Evolutionary conservation across 345 rosid species (phyloP).

Genomic region (Eucalyptus pumila): DNA sequence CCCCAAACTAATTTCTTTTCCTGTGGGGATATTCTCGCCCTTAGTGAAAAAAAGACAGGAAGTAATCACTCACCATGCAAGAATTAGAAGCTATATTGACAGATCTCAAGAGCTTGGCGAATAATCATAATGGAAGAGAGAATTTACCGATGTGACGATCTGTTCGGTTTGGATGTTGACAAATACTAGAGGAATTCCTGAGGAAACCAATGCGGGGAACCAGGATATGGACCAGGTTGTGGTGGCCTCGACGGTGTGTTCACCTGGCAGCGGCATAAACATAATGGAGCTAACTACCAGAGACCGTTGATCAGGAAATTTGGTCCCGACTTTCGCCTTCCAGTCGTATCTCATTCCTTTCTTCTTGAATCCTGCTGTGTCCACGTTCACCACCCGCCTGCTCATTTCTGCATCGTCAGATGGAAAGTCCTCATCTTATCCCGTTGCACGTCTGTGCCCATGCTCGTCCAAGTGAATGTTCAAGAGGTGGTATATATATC

Average conservation of each 20-base stretch:
- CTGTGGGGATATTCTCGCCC: slow-evolving; percentile 3
- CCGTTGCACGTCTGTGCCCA: neutral
- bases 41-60: neutral
- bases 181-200: slow-evolving; percentile 38
- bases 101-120: neutral
- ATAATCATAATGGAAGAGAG: neutral
- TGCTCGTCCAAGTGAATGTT: neutral
- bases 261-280: slow-evolving; percentile 19
- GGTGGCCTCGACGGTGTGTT: slow-evolving; percentile 9
- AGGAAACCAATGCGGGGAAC: slow-evolving; percentile 29
- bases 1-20: slow-evolving; percentile 1
- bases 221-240: slow-evolving; percentile 35
- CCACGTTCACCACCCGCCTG: slow-evolving; percentile 14
- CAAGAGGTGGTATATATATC: neutral
- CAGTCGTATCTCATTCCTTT: slow-evolving; percentile 26
- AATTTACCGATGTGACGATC: slow-evolving; percentile 6
- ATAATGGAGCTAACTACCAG: slow-evolving; percentile 24
- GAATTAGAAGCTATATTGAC: neutral
- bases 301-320: slow-evolving; percentile 18
- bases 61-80: neutral
- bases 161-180: slow-evolving; percentile 45
- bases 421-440: neutral
- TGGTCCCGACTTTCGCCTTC: slow-evolving; percentile 9
- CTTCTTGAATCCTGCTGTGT: slow-evolving; percentile 11
- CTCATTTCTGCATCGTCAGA: slow-evolving; percentile 24